Base-by-base conservation (phyloP, 352 stramenopile genomes). In the Phytophthora sansomeana region DNA sequence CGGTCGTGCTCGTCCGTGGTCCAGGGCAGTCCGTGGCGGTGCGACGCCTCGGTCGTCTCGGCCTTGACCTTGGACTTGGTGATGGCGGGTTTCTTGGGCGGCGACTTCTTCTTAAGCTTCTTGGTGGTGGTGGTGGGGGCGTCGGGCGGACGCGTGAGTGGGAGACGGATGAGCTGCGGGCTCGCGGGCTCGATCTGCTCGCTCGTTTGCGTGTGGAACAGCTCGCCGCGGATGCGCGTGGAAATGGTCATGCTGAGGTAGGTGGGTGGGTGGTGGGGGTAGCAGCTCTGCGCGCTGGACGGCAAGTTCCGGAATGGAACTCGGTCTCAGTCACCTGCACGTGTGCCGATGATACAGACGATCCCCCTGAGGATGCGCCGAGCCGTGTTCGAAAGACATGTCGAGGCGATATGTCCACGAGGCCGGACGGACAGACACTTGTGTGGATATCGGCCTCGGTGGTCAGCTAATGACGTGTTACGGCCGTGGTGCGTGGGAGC, bases 1-100 rank as follows among this genome's bases (percentile, higher is more conserved):
- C 74, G 72, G 8, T 87, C 78, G 61, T 89, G 80, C 56, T 86
- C 78, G 16, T 83, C 64, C 0, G 58, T 63, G 14, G 68, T 78
- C 75, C 75, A 77, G 5, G 70, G 55, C 26, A 73, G 53, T 8
- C 70, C 70, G 51, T 72, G 68, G 43, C 65, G 66, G 6, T 70
- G 59, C 21, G 59, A 16, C 13, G 39, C 19, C 24, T 55, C 32
- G 5, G 33, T 1, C 36, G 54, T 4, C 16, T 50, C 42, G 7
- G 39, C 28, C 9, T 58, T 48, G 28, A 58, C 13, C 21, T 52
- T 65, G 36, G 16, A 26, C 19, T 53, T 58, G 24, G 14, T 36
- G 26, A 33, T 8, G 5, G 13, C 14, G 3, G 33, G 11, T 14
- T 59, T 65, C 19, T 56, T 54, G 4, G 17, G 17, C 21, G 38